Conservation (phyloP, 2,329 filamentous ascomycete species). For the Neofusicoccum ribis region DNA sequence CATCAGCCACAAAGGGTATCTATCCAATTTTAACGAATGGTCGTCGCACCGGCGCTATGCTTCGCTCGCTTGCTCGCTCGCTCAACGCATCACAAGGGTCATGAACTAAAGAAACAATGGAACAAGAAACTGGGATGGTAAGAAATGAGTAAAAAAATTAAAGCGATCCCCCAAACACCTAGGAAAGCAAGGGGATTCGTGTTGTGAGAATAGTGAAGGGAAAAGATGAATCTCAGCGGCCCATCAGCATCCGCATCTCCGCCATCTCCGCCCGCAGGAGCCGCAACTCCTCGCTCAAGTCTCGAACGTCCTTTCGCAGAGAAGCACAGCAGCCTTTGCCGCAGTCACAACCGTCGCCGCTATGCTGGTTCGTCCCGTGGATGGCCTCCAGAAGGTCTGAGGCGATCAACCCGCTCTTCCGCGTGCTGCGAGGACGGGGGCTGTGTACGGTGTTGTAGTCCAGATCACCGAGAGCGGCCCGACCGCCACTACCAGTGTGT, state of each 20-base stretch:
- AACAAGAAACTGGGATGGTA: neutral
- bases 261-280: slow-evolving; percentile 11
- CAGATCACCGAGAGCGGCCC: neutral
- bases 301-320: neutral
- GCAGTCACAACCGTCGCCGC: slow-evolving; percentile 11
- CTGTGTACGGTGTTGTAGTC: neutral
- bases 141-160: neutral
- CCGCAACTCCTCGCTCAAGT: neutral
- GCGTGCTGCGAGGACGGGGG: neutral
- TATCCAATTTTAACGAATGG: neutral
- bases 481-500: neutral
- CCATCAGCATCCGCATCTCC: slow-evolving; percentile 10
- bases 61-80: neutral
- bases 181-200: neutral
- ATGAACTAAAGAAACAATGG: neutral
- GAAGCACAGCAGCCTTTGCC: slow-evolving; percentile 12
- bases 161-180: neutral
- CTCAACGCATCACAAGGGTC: neutral
- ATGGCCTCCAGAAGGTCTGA: neutral
- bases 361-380: neutral
- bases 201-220: neutral
- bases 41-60: neutral
- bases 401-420: slow-evolving; percentile 2
- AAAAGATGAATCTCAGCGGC: neutral
- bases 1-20: slow-evolving; percentile 14